Evolutionary conservation across 1,139 yeast genomes (phyloP), one percentile per base, ranked within the genome.

Genomic region (Magnusiomyces magnusii): DNA sequence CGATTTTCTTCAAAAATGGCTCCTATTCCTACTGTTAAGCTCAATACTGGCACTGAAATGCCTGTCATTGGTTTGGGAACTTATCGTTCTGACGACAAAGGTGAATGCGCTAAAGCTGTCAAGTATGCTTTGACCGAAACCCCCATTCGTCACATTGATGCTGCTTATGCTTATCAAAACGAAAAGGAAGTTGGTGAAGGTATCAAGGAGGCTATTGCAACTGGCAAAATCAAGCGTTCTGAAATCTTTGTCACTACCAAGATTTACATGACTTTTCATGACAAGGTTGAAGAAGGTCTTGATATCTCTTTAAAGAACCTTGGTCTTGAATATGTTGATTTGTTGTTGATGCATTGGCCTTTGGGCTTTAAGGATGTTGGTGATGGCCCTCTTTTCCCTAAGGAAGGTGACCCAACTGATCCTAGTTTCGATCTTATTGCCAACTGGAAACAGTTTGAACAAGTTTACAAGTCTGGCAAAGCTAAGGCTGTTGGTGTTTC

Each of bases 281-380:
- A 79, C 66, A 76, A 82, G 57, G 85, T 85, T 28, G 85, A 73
- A 53, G 76, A 71, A 51, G 88, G 87, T 5, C 75, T 90, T 59
- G 81, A 85, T 56, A 74, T 71, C 56, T 85, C 95, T 1, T 78
- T 91, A 68, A 70, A 80, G 66, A 83, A 83, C 68, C 77, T 91
- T 66, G 86, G 86, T 1, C 74, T 87, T 65, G 95, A 87, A 58
- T 91, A 91, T 68, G 85, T 91, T 60, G 97, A 91, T 71, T 77
- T 91, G 66, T 86, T 85, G 71, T 79, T 91, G 70, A 80, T 89
- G 69, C 97, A 92, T 75, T 90, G 96, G 96, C 97, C 97, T 2
- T 78, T 81, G 57, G 79, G 88, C 1, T 70, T 82, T 60, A 78
- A 78, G 60, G 19, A 36, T 24, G 9, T 15, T 47, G 76, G 77